Evolutionary conservation across 2,329 filamentous ascomycete genomes (phyloP).

Genomic region (Bretziella fagacearum): DNA sequence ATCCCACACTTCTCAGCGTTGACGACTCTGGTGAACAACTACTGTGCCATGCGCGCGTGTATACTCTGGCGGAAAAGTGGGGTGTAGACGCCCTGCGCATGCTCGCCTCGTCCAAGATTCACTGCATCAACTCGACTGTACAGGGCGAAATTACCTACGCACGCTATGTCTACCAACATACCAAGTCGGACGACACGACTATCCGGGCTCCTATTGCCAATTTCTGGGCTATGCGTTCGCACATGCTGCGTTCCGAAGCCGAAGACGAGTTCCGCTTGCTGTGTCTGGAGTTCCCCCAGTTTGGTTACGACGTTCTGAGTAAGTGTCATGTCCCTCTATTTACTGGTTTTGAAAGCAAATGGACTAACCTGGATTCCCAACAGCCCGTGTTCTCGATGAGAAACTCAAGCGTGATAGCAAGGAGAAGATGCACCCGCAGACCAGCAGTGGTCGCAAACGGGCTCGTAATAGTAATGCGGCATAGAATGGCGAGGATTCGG

Average conservation of each 20-base stretch:
- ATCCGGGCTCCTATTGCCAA: constrained; percentile 74
- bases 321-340: constrained; percentile 21
- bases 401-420: constrained; percentile 47
- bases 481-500: neutral
- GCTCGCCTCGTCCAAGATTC: constrained; percentile 76
- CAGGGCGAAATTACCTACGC: constrained; percentile 86
- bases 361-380: too few species aligned
- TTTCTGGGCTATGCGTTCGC: constrained; percentile 72
- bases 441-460: constrained; percentile 38
- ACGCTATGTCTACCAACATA: constrained; percentile 74
- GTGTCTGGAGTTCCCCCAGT: constrained; percentile 80
- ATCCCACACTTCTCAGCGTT: constrained; percentile 45
- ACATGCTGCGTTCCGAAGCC: constrained; percentile 69
- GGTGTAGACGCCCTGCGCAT: constrained; percentile 50
- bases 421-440: constrained; percentile 38
- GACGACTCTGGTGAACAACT: constrained; percentile 72
- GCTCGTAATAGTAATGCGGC: neutral
- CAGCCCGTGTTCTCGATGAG: constrained; percentile 47
- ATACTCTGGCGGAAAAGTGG: constrained; percentile 73
- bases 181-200: constrained; percentile 46
- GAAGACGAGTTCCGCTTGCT: constrained; percentile 70
- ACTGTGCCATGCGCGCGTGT: constrained; percentile 75
- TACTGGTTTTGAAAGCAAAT: too few species aligned
- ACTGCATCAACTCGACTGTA: constrained; percentile 74
- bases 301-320: constrained; percentile 85